Evolutionary conservation across 2,329 filamentous ascomycete genomes (phyloP), one percentile per base, ranked within the genome.

Genomic region (Cladophialophora chaetospira): DNA sequence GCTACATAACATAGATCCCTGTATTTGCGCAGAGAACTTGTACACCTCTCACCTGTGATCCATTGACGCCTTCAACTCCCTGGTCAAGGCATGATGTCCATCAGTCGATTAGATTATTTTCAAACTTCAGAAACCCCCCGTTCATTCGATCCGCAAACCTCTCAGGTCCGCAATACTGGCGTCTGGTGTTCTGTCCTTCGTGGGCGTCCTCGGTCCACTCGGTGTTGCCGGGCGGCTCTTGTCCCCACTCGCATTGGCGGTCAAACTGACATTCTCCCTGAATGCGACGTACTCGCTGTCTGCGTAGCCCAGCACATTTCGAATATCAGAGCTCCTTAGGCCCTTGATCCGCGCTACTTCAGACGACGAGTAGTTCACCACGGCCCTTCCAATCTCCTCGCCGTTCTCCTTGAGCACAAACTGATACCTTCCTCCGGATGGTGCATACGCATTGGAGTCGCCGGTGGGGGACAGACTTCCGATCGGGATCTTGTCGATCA

Each of bases 201-300:
- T 51, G 23, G 60, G 60, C 15, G 60, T 62, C 17, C 51, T 19
- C 15, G 53, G 50, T 11, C 57, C 60, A 26, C 53, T 62, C 1
- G 64, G 62, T 1, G 64, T 66, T 15, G 58, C 62, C 5, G 63
- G 63, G 23, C 62, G 51, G 44, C 62, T 64, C 49, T 53, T 56
- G 19, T 57, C 47, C 10, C 36, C 43, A 35, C 35, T 36, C 17
- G 36, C 50, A 29, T 42, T 43, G 33, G 51, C 46, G 13, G 52
- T 51, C 8, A 96, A 85, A 42, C 89, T 91, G 61, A 97, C 87
- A 66, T 96, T 93, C 72, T 96, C 91, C 61, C 91, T 80, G 68
- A 94, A 79, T 8, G 91, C 92, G 36, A 97, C 88, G 74, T 97
- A 97, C 74, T 97, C 91, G 68, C 88, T 95, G 71, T 97, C 92